A percentile compares a stretch with the other conserved stretches of the same genome.
Conservation (phyloP, 2,329 filamentous ascomycete species). For the Septoria petroselini region DNA sequence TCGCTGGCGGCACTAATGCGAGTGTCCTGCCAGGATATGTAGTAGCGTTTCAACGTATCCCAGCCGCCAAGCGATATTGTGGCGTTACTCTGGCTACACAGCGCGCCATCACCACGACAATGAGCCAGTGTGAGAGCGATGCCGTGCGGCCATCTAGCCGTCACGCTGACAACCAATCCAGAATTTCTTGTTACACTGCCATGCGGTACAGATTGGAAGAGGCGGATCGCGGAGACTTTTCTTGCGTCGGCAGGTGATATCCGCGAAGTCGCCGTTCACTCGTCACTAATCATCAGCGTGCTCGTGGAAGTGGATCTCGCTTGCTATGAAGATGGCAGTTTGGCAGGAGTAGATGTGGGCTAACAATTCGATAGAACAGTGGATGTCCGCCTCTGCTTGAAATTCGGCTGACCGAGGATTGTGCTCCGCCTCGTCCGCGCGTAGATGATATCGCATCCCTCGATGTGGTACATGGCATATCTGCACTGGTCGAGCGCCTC, state of each 20-base stretch:
- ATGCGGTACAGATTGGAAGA: constrained; percentile 2
- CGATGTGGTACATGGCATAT: too few relatives aligned
- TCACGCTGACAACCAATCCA: not conserved
- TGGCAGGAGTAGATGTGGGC: constrained; percentile 4
- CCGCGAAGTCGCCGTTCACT: not conserved
- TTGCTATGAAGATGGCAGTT: constrained; percentile 4
- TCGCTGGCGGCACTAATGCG: constrained; percentile 17
- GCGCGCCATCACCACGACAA: constrained; percentile 10
- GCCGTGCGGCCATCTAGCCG: constrained; percentile 10
- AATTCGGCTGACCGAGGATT: not conserved
- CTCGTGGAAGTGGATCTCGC: constrained; percentile 12
- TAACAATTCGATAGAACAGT: constrained; percentile 9
- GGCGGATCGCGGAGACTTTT: constrained; percentile 1
- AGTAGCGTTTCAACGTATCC: too few relatives aligned
- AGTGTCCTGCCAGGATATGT: constrained; percentile 17
- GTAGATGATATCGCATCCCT: too few relatives aligned
- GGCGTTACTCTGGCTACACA: constrained; percentile 13
- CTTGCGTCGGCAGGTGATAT: not conserved
- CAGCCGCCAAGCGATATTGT: constrained; percentile 14
- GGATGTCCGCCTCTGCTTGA: not conserved
- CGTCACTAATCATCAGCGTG: constrained; percentile 1
- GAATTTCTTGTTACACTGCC: not conserved
- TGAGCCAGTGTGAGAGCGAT: not conserved
- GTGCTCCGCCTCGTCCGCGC: not conserved
- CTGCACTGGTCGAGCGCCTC: too few relatives aligned